phyloP scores from a whole-genome alignment of 192 early-diverging fungal species.

The Chytriomyces sp. region DNA sequence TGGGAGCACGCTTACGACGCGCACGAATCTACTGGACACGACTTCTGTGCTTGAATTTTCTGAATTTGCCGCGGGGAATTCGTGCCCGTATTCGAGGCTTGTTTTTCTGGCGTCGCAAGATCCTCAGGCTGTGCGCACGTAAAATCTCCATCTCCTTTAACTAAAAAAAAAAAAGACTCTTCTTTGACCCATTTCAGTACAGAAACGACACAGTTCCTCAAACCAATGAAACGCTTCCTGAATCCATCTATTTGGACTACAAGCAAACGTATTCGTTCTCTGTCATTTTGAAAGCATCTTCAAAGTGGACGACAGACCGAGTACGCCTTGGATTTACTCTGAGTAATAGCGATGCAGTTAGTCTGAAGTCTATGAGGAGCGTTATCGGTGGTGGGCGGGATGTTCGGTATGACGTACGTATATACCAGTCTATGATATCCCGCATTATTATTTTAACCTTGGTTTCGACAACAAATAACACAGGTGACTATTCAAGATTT shows the following conservation, averaged over 20 bases:
- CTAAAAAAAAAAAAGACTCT: not conserved
- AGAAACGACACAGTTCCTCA: not conserved
- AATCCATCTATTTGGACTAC: constrained; percentile 18
- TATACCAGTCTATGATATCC: not conserved
- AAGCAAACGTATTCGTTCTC: constrained; percentile 7
- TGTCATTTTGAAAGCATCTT: constrained; percentile 1
- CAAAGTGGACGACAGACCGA: not conserved
- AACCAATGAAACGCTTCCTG: constrained; percentile 8
- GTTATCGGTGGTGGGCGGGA: not conserved
- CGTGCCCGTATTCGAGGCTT: constrained; percentile 20
- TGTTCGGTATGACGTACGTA: constrained; percentile 7
- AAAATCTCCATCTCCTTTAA: not conserved
- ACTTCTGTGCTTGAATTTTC: not conserved
- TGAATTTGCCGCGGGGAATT: not conserved
- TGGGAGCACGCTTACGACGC: not conserved
- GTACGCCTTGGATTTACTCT: constrained; percentile 9
- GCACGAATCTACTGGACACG: not conserved
- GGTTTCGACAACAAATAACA: too few species aligned
- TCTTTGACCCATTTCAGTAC: too few species aligned
- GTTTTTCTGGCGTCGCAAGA: not conserved
- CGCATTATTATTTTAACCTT: too few species aligned
- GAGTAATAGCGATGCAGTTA: not conserved
- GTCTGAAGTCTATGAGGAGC: not conserved
- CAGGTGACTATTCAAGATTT: constrained; percentile 12
- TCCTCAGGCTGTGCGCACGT: not conserved